Evolutionary conservation across 805 yeast species (phyloP), one percentile per base, ranked within the genome.

Genomic region (Wickerhamomyces canadensis): DNA sequence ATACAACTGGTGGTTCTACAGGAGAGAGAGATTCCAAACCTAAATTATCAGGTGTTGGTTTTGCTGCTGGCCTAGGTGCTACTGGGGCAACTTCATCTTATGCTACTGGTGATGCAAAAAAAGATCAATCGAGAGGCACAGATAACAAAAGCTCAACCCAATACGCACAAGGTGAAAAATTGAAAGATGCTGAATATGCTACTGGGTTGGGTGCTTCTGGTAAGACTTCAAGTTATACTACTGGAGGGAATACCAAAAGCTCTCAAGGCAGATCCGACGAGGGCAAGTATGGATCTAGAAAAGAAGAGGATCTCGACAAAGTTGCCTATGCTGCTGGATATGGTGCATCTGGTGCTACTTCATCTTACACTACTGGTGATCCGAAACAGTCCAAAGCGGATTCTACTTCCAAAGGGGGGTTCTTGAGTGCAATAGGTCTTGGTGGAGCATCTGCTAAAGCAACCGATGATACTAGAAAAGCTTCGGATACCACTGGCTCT

Each of bases 301-400:
- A n/a, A n/a, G n/a, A n/a, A 13, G 32, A 42, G 25, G 8, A 16
- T 14, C 21, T 30, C n/a, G 19, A 32, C 10, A 30, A 27, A 28
- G 35, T 32, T 25, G 39, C 30, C n/a, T 19, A n/a, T 19, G 33
- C 36, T 14, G 39, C 47, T 34, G 46, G 41, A 4, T 17, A 13
- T 8, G 39, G 39, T 17, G 44, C 42, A 12, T 26, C 34, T n/a
- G 33, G 31, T 14, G 35, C 38, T 16, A 31, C 38, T 7, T 25
- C 23, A 7, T 11, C 27, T 32, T 12, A 29, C 9, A 15, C 30
- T 12, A n/a, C 15, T 14, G 13, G 21, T 16, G n/a, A n/a, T 6
- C 27, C 27, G n/a, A 25, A 22, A 9, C 8, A 22, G 24, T 22
- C 24, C 24, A 22, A 22, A 11, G 11, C 8, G 8, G 24, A 8